Evolutionary conservation across 805 yeast genomes (phyloP), one percentile per base, ranked within the genome.

Genomic region (Kurtzmaniella cleridarum): DNA sequence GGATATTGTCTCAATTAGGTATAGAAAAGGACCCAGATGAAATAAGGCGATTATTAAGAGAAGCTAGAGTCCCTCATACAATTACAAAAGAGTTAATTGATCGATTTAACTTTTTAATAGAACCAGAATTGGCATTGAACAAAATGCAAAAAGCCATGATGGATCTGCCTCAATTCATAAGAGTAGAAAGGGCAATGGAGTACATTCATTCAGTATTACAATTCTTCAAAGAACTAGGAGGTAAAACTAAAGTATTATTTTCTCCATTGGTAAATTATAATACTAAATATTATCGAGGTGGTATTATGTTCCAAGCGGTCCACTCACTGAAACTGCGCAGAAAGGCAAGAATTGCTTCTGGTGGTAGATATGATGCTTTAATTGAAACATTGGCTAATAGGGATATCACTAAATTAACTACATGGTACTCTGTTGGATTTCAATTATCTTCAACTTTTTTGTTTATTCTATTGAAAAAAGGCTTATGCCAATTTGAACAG

Each of bases 341-440:
- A 50, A 65, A 66, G 5, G 69, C 82, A 26, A 46, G 71, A 30
- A 66, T 93, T 30, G 93, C 93, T 12, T 91, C 93, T 0, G 99
- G 99, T 33, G 99, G 99, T 2, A 69, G 99, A 40, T 93, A 89
- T 54, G 98, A 91, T 51, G 66, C 70, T 15, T 68, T 93, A 46
- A 76, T 89, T 11, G 66, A 77, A 2, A 71, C 80, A 13, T 71
- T 88, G 43, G 76, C 91, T 0, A 79, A 85, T 36, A 59, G 53
- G 27, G 65, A 54, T 18, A 39, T 59, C 14, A 44, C 51, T 1
- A 52, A 52, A 24, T 38, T 47, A 7, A 46, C 44, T 11, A 60
- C 63, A 4, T 62, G 63, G 0, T 53, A 53, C 44, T 95, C 89
- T 1, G 97, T 90, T 32, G 98, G 98, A 0, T 83, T 93, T 53